phyloP scores from a whole-genome alignment of 1,284 basidiomycete species.

The Waitea zeae region DNA sequence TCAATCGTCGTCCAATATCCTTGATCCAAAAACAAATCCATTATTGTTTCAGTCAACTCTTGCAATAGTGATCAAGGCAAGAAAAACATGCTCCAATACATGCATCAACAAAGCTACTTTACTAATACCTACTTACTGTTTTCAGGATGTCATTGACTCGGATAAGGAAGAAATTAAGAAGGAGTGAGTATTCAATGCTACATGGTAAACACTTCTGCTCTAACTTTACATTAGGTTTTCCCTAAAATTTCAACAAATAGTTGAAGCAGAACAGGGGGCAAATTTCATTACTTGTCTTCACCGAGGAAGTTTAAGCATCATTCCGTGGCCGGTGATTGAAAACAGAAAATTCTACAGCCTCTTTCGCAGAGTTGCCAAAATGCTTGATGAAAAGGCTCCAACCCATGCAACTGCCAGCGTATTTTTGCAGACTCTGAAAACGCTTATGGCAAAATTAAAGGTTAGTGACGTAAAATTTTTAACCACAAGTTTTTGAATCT shows the following conservation, averaged over 20 bases:
- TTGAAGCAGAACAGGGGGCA: slow-evolving; percentile 36
- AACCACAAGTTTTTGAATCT: background rate
- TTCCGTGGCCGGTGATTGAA: slow-evolving; percentile 52
- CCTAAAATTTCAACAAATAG: slow-evolving; percentile 35
- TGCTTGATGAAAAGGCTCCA: slow-evolving; percentile 25
- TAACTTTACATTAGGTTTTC: slow-evolving; percentile 23
- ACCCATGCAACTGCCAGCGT: slow-evolving; percentile 32
- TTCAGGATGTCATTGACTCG: slow-evolving; percentile 38
- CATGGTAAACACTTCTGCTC: background rate
- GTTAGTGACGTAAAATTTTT: slow-evolving; percentile 12
- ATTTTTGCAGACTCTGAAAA: slow-evolving; percentile 40
- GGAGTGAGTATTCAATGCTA: slow-evolving; percentile 24
- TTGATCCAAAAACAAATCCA: slow-evolving; percentile 40
- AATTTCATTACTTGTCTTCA: slow-evolving; percentile 45
- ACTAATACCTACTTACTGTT: no score
- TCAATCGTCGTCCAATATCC: slow-evolving; percentile 38
- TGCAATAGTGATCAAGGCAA: slow-evolving; percentile 44
- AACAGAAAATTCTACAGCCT: slow-evolving; percentile 37
- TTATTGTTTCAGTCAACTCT: slow-evolving; percentile 39
- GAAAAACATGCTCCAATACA: no score
- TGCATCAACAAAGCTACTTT: no score
- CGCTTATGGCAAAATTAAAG: slow-evolving; percentile 50
- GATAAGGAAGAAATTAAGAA: slow-evolving; percentile 36
- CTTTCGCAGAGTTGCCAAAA: slow-evolving; percentile 26
- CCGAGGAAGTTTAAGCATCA: slow-evolving; percentile 31